Base-by-base conservation (phyloP, 2,329 filamentous ascomycete genomes). In the Trichoderma aggressivum region DNA sequence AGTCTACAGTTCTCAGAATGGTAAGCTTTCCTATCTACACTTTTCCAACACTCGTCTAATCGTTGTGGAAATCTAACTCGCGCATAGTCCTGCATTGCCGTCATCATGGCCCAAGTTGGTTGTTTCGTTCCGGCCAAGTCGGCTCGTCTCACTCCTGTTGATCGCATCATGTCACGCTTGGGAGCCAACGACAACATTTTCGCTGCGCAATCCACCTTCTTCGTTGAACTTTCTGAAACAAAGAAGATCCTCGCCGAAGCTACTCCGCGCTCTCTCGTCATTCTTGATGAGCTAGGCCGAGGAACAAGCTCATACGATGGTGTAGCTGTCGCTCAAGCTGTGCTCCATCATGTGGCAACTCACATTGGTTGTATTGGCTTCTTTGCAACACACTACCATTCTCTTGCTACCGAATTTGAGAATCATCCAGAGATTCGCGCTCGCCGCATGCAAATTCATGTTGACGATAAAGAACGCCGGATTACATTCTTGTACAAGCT, bases 171-270 rank as follows among this genome's bases (percentile, higher is more conserved):
- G 96, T 98, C 95, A 11, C 93, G 96, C 59, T 89, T 99, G 0
- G 96, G 96, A 11, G 96, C 96, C 61, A 97, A 98, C 78, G 96
- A 99, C 88, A 98, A 98, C 81, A 99, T 99, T 76, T 98, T 99
- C 79, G 96, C 95, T 1, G 93, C 95, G 0, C 96, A 99, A 81
- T 97, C 93, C 16, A 99, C 96, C 3, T 99, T 99, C 85, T 98
- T 99, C 78, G 95, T 99, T 32, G 96, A 99, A 81, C 85, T 99
- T 2, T 94, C 94, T 0, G 96, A 99, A 80, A 99, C 96, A 0
- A 97, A 98, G 84, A 98, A 98, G 86, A 99, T 99, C 64, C 86
- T 99, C 1, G 90, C 93, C 0, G 96, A 98, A 82, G 96, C 96
- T 0, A 98, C 95, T 0, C 92, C 95, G 0, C 92, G 95, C 12